Evolutionary conservation across 1,139 yeast genomes (phyloP), one percentile per base, ranked within the genome.

Genomic region (Saccharomyces pastorianus): DNA sequence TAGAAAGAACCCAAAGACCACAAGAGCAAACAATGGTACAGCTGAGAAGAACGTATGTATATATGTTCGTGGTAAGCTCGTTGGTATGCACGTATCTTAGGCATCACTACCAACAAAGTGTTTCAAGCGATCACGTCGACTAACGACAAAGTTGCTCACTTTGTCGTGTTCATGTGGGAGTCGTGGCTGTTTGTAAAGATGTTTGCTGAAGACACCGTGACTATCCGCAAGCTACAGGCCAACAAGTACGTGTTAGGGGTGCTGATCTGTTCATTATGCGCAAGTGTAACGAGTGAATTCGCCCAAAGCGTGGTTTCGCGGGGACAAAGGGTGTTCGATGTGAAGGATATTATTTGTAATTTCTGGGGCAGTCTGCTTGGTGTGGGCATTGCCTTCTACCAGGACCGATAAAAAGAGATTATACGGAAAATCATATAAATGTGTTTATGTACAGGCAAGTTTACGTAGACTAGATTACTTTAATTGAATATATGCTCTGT

Each of bases 401-500:
- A 48, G 14, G 57, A 57, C 31, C 46, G 27, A 32, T 46, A 49
- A 26, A 29, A 26, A 26, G 26, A 34, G n/a, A 50, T n/a, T 23
- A 44, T 47, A 50, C 47, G 31, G 27, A 20, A 20, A 20, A 20
- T 20, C 23, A 20, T 20, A 20, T 20, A 20, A 20, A 42, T 50
- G 51, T 48, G 51, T 20, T 46, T 46, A 52, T 47, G 47, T 38
- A 53, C 41, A 47, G 49, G 28, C 31, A 34, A 8, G 14, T n/a
- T 34, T 9, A 13, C 46, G 47, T 46, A 48, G 32, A 42, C 63
- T 61, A 78, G 52, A n/a, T 56, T 57, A 74, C 62, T 69, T 72
- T 55, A 82, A 69, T 64, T 73, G 79, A 61, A 83, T 77, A 69
- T 82, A 84, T 56, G 93, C 84, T 82, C 95, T 84, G 69, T 84